Evolutionary conservation across 78 protist genomes (phyloP).

Genomic region (Dictyostelium citrinum): DNA sequence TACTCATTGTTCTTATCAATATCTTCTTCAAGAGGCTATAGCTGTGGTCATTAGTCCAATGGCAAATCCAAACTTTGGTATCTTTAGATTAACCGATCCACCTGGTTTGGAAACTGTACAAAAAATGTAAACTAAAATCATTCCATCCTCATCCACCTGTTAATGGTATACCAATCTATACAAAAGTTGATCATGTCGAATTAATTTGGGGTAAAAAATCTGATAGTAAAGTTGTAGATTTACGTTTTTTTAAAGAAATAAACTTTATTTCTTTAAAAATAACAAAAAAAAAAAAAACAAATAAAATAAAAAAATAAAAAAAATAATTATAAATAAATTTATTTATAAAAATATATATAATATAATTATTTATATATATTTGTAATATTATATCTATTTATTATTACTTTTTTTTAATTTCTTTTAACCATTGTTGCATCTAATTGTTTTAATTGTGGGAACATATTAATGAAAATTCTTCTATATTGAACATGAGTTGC

Average conservation of each 20-base stretch:
- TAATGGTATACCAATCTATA: slow-evolving; percentile 67
- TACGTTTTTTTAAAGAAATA: slow-evolving; percentile 31
- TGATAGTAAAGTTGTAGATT: slow-evolving; percentile 62
- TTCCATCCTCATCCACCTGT: slow-evolving; percentile 81
- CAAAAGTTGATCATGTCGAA: slow-evolving; percentile 43
- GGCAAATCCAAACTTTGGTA: slow-evolving; percentile 70
- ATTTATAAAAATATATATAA: background rate
- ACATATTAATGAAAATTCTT: slow-evolving; percentile 74
- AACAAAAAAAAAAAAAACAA: background rate
- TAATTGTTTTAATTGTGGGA: slow-evolving; percentile 52
- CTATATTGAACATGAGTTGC: slow-evolving; percentile 64
- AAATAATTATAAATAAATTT: background rate
- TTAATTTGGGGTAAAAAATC: slow-evolving; percentile 21
- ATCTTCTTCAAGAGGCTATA: slow-evolving; percentile 82
- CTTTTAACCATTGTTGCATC: slow-evolving; percentile 67
- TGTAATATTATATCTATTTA: background rate
- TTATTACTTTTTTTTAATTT: background rate
- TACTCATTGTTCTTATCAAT: slow-evolving; percentile 86
- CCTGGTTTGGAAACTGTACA: slow-evolving; percentile 71
- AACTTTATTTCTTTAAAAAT: background rate
- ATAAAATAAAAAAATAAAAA: background rate
- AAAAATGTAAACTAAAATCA: slow-evolving; percentile 75
- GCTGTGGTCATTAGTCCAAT: slow-evolving; percentile 83
- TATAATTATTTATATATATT: background rate
- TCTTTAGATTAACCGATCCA: slow-evolving; percentile 70